Evolutionary conservation across 768 basidiomycete species (phyloP), one percentile per base, ranked within the genome.

Genomic region (Suillus subluteus): DNA sequence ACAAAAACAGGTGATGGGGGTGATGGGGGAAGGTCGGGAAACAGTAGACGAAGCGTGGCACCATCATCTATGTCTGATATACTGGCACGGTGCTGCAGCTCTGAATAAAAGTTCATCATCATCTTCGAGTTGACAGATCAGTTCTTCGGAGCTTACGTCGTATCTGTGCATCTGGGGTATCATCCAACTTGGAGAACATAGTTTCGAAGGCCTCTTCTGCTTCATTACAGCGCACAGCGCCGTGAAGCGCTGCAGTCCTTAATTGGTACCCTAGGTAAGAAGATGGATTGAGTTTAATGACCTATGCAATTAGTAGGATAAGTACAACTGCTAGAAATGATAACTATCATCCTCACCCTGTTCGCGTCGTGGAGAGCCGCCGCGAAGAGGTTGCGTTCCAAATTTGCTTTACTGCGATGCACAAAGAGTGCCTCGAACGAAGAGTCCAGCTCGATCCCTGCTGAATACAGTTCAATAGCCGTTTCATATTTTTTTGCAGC

Each of bases 1-100:
- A 83, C 81, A 52, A 76, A 83, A 35, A 76, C 59, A 18, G 37
- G 6, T 35, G 23, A 38, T 9, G 54, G 55, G 16, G 37, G 6
- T 35, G 23, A 38, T 9, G 54, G 55, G n/a, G 58, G 54, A 61
- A 12, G 11, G 16, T 68, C 41, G 68, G 74, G 55, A 56, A 56
- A 21, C 2, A 43, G 6, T 16, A 62, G n/a, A 58, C 26, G 58
- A 18, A 26, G 23, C 12, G 63, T 26, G 18, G 41, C 15, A 13
- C 1, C 23, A 12, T 18, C 26, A 9, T 43, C 59, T 7, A 32
- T 41, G 6, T 32, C 18, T 23, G 26, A 21, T 7, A 41, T 21
- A 21, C 6, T 43, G 11, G 18, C 18, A 21, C 30, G 43, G 8
- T 30, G 59, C 40, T 21, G 59, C 11, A 21, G 12, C 8, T 41